phyloP scores from a whole-genome alignment of 139 green algal genomes.

The Haematococcus sp. region DNA sequence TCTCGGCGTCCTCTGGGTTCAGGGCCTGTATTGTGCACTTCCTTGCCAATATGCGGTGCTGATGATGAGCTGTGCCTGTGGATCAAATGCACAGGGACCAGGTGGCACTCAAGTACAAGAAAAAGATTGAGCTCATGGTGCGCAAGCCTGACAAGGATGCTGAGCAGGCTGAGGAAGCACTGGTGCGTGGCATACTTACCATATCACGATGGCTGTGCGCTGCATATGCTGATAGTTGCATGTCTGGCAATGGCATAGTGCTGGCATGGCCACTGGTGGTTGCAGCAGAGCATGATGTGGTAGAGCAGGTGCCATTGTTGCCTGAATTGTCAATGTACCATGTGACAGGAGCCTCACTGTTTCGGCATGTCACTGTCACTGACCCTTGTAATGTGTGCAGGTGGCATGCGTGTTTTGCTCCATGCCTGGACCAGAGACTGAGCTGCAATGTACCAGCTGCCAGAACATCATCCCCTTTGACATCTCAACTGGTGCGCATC shows the following conservation, averaged over 20 bases:
- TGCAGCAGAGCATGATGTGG: too few relatives aligned
- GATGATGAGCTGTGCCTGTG: neutral
- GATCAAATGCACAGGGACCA: slow-evolving; percentile 31
- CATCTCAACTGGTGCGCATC: slow-evolving; percentile 51
- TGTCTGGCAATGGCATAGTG: too few relatives aligned
- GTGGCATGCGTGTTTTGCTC: slow-evolving; percentile 62
- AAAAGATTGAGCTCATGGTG: slow-evolving; percentile 84
- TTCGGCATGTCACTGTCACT: too few relatives aligned
- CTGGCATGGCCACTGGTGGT: too few relatives aligned
- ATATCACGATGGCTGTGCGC: too few relatives aligned
- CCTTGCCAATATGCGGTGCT: too few relatives aligned
- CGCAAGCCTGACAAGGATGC: slow-evolving; percentile 64
- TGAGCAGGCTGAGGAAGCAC: slow-evolving; percentile 57
- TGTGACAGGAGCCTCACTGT: too few relatives aligned
- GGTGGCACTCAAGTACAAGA: slow-evolving; percentile 69
- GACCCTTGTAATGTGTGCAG: neutral
- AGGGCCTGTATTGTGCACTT: too few relatives aligned
- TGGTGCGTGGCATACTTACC: slow-evolving; percentile 14
- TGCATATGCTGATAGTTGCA: too few relatives aligned
- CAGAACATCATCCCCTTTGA: slow-evolving; percentile 66
- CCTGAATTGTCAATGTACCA: too few relatives aligned
- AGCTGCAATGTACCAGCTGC: slow-evolving; percentile 65
- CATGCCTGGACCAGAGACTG: slow-evolving; percentile 54
- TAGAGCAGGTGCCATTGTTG: too few relatives aligned
- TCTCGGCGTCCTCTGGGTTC: too few relatives aligned